phyloP scores from a whole-genome alignment of 441 rosid genomes.

The Rhodomyrtus psidioides region DNA sequence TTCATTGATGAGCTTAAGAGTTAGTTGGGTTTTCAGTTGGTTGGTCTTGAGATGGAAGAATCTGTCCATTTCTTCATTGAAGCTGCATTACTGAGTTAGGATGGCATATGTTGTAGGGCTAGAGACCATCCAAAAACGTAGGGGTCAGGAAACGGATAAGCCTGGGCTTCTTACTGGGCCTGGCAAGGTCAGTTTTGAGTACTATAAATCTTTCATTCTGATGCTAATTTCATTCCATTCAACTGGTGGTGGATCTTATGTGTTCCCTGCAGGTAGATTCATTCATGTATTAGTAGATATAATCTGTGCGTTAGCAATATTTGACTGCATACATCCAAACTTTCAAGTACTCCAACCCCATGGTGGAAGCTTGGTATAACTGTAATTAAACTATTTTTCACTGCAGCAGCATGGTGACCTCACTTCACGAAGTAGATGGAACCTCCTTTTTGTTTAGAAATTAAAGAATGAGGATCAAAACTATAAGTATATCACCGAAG shows the following conservation, averaged over 20 bases:
- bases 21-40: not conserved
- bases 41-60: not conserved
- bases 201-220: not conserved
- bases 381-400: not conserved
- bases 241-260: not conserved
- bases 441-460: not conserved
- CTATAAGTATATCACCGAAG: not conserved
- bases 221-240: not conserved
- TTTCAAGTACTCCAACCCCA: not conserved
- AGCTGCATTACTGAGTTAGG: not conserved
- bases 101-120: conserved; percentile 35
- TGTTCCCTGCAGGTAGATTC: not conserved
- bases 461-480: not conserved
- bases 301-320: not conserved
- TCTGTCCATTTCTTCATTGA: not conserved
- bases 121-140: conserved; percentile 75
- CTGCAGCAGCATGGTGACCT: not conserved
- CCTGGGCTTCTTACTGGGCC: conserved; percentile 83
- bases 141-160: conserved; percentile 67
- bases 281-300: not conserved
- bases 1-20: not conserved
- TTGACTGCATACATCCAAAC: not conserved
- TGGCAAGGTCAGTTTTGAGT: conserved; percentile 56
- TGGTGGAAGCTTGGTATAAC: not conserved
- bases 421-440: not conserved